A percentile compares a stretch with the other conserved stretches of the same genome.
Evolutionary conservation across 73 alveolate genomes (phyloP).

Genomic region (Diophrys sp.): DNA sequence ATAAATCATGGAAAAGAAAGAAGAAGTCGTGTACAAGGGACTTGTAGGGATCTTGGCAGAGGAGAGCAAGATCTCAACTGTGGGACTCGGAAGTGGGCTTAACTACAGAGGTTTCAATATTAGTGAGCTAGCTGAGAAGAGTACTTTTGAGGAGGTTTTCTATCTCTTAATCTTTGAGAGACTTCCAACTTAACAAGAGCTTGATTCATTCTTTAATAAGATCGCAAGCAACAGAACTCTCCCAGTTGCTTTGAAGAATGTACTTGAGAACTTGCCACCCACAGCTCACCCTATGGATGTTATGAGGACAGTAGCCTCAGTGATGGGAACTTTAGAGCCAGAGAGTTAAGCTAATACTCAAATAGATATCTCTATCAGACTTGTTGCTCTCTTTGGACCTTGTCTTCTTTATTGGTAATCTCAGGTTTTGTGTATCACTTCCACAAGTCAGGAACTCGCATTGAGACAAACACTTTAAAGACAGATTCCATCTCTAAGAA

Average conservation of each 20-base stretch:
- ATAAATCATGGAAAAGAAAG: neutral
- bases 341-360: slow-evolving; percentile 32
- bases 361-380: slow-evolving; percentile 51
- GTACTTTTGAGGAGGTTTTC: slow-evolving; percentile 72
- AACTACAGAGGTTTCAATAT: slow-evolving; percentile 73
- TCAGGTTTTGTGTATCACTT: too few relatives aligned
- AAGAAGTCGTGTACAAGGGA: slow-evolving; percentile 26
- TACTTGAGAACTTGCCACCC: slow-evolving; percentile 62
- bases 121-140: slow-evolving; percentile 36
- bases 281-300: slow-evolving; percentile 79
- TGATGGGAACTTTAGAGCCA: slow-evolving; percentile 67
- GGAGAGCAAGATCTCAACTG: slow-evolving; percentile 63
- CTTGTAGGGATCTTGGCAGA: slow-evolving; percentile 70
- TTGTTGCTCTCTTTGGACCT: slow-evolving; percentile 61
- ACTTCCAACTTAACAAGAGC: slow-evolving; percentile 49
- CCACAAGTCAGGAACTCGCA: slow-evolving; percentile 53
- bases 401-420: slow-evolving; percentile 71
- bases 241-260: slow-evolving; percentile 42
- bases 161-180: slow-evolving; percentile 51
- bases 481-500: slow-evolving; percentile 62
- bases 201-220: slow-evolving; percentile 21
- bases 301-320: slow-evolving; percentile 61
- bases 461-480: slow-evolving; percentile 42
- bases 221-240: slow-evolving; percentile 42
- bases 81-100: slow-evolving; percentile 68